Conservation (phyloP, 1,284 basidiomycete species). For the Schizophyllum amplum region DNA sequence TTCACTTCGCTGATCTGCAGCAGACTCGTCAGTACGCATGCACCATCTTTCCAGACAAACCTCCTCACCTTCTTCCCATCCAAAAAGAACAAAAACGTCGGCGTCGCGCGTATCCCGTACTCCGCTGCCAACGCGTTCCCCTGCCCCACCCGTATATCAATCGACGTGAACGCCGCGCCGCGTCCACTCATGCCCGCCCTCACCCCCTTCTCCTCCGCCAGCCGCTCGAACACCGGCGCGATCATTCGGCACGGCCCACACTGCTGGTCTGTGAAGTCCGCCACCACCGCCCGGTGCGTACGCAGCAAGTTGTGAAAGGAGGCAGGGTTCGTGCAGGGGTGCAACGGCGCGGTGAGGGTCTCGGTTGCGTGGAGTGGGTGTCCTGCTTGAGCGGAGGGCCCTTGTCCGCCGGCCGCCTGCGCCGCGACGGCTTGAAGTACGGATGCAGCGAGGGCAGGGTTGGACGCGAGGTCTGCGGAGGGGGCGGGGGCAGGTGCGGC, state of each 20-base stretch:
- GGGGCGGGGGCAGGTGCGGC: slow-evolving; percentile 24
- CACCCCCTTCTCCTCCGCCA: slow-evolving; percentile 35
- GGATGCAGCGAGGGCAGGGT: slow-evolving; percentile 46
- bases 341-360: slow-evolving; percentile 54
- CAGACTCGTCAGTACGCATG: not conserved
- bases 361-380: slow-evolving; percentile 29
- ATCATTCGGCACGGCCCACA: slow-evolving; percentile 42
- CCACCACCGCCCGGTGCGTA: slow-evolving; percentile 37
- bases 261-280: slow-evolving; percentile 35
- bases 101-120: slow-evolving; percentile 70
- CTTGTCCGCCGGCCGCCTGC: slow-evolving; percentile 20
- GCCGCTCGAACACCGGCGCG: slow-evolving; percentile 36
- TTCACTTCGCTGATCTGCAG: slow-evolving; percentile 60
- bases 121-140: slow-evolving; percentile 52
- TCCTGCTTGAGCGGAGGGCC: not conserved
- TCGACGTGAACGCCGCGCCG: slow-evolving; percentile 68
- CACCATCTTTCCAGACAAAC: not conserved
- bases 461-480: slow-evolving; percentile 25
- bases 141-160: slow-evolving; percentile 68
- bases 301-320: slow-evolving; percentile 33
- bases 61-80: slow-evolving; percentile 64
- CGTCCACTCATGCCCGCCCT: slow-evolving; percentile 22
- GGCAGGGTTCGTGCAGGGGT: slow-evolving; percentile 37
- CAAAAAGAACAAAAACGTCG: slow-evolving; percentile 81
- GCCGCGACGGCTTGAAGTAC: slow-evolving; percentile 60